Percentiles rank a stretch among this genome's conserved stretches.
phyloP scores from a whole-genome alignment of 2,329 filamentous ascomycete species.

The Nectriaceae sp. region DNA sequence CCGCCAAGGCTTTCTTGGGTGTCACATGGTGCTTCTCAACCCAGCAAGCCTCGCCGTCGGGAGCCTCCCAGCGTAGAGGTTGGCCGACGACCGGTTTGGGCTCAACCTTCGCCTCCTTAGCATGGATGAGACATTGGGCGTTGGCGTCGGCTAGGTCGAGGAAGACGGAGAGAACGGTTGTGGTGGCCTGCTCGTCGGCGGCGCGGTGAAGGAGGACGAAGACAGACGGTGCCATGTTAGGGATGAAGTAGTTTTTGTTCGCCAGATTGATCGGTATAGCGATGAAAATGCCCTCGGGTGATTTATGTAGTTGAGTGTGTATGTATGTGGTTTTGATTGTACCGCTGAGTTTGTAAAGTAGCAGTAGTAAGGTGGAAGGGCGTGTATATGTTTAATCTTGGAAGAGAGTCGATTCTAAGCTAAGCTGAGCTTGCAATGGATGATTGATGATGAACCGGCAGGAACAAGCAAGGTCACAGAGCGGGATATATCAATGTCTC shows the following conservation, averaged over 20 bases:
- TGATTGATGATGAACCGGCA: no score
- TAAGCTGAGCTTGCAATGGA: background rate
- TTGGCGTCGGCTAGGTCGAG: conserved; percentile 39
- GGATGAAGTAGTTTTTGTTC: background rate
- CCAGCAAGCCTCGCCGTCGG: conserved; percentile 39
- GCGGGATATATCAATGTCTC: no score
- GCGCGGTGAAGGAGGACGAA: conserved; percentile 37
- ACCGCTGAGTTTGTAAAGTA: no score
- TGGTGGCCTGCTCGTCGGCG: conserved; percentile 27
- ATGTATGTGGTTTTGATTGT: no score
- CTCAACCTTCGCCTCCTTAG: conserved; percentile 28
- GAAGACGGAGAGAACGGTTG: conserved; percentile 34
- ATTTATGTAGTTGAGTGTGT: no score
- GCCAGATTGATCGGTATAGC: background rate
- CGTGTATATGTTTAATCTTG: no score
- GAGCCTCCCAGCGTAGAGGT: conserved; percentile 37
- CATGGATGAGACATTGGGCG: conserved; percentile 32
- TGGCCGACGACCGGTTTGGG: conserved; percentile 23
- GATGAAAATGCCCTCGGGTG: no score
- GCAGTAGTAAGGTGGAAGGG: no score
- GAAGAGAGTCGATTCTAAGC: background rate
- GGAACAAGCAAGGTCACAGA: no score
- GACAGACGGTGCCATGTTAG: conserved; percentile 29
- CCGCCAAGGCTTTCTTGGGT: conserved; percentile 15
- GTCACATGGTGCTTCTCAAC: conserved; percentile 38